Percentiles rank a stretch among this genome's conserved stretches.
Evolutionary conservation across 2,329 filamentous ascomycete species (phyloP).

Genomic region (Aureobasidium namibiae): DNA sequence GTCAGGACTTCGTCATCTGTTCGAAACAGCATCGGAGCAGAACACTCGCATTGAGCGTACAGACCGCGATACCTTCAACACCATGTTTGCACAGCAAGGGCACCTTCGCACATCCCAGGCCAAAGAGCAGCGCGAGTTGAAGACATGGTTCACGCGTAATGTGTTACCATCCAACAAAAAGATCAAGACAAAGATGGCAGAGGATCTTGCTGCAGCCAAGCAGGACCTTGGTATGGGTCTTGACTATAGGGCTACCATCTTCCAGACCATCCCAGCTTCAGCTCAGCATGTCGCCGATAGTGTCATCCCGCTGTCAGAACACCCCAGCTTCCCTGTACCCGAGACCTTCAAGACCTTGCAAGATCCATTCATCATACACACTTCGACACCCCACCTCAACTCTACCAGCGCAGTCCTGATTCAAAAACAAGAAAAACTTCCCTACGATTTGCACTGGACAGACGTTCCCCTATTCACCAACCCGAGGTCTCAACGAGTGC

Average conservation of each 20-base stretch:
- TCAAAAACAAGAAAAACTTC: background rate
- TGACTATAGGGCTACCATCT: constrained; percentile 2
- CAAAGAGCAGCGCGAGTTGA: constrained; percentile 8
- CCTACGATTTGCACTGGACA: background rate
- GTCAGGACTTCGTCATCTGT: background rate
- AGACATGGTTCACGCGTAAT: background rate
- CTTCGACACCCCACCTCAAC: background rate
- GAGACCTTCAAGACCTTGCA: background rate
- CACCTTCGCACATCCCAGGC: background rate
- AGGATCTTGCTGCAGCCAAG: constrained; percentile 4
- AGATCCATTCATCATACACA: background rate
- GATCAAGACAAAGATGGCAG: background rate
- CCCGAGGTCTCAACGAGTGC: background rate
- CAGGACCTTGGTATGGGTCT: constrained; percentile 8
- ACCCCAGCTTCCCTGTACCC: background rate
- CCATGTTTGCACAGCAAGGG: constrained; percentile 7
- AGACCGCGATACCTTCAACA: constrained; percentile 8
- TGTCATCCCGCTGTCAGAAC: background rate
- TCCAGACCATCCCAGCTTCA: background rate
- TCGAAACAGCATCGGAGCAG: background rate
- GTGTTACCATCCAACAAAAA: constrained; percentile 2
- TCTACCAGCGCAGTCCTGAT: background rate
- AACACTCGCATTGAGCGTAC: constrained; percentile 6
- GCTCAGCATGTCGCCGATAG: background rate
- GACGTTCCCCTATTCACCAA: constrained; percentile 6